A percentile compares a stretch with the other conserved stretches of the same genome.
These are phyloP conservation scores for Tetrahymena thermophila DNA, from an alignment of 73 alveolate species.

Conservation along the genomic window DNA sequence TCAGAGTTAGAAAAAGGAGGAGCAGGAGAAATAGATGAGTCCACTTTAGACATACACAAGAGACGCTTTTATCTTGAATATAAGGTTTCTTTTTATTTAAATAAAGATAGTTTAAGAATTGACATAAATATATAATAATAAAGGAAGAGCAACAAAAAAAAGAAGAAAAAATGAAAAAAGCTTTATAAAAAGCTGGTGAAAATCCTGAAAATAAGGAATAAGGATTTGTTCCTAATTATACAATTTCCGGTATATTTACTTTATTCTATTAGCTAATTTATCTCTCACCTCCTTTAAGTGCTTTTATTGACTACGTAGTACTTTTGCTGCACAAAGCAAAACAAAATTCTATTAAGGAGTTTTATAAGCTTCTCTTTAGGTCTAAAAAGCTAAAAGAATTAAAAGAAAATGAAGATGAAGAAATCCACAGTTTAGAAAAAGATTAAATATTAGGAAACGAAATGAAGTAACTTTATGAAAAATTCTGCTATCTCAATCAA, in stretches of 20 bases:
- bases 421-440: constrained; percentile 11
- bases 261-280: constrained; percentile 4
- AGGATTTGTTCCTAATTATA: background rate
- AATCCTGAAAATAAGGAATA: constrained; percentile 4
- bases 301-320: constrained; percentile 26
- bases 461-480: constrained; percentile 29
- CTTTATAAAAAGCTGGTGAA: background rate
- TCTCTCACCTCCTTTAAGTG: constrained; percentile 33
- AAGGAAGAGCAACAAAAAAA: background rate
- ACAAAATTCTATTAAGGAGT: constrained; percentile 19
- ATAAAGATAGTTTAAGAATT: no score
- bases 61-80: background rate
- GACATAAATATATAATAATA: no score
- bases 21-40: background rate
- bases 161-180: background rate
- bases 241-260: background rate
- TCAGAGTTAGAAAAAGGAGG: background rate
- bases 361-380: constrained; percentile 12
- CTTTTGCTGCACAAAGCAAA: background rate
- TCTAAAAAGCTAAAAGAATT: background rate
- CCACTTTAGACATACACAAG: background rate
- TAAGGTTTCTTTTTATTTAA: background rate
- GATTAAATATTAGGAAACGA: constrained; percentile 24
- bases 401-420: background rate
- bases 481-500: constrained; percentile 27